Evolutionary conservation across 2,329 filamentous ascomycete genomes (phyloP), one percentile per base, ranked within the genome.

Genomic region (Raffaelea arxii): DNA sequence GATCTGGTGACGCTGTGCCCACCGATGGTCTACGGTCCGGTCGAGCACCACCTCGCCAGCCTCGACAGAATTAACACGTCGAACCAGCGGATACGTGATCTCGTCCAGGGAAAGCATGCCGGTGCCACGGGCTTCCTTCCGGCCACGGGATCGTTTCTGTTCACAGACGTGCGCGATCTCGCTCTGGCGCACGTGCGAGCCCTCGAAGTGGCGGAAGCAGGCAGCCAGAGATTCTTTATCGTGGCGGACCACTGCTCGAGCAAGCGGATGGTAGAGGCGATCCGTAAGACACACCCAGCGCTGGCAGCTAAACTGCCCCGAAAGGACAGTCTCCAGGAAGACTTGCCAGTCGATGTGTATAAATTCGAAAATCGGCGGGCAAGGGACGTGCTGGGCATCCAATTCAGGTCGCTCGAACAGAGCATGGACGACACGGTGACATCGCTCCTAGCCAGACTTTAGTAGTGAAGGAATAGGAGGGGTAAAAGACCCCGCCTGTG

Each of bases 41-140:
- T 83, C 7, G 73, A 80, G 43, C 74, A 82, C 54, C 78, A 80
- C 53, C 69, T 88, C 3, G 74, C 79, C 50, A 72, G 67, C 21
- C 68, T 85, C 1, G 73, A 78, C n/a, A 66, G 66, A 2, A 66
- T 89, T 51, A 90, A 89, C 65, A 85, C 82, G 1, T 86, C 82
- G 14, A 89, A 88, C 59, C 72, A 80, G 54, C 75, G 80, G 19
- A 72, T 87, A 46, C 67, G 76, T 9, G 72, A 82, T 50, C 64
- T 85, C 44, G 70, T 82, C n/a, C 72, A 70, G 6, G 84, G 84
- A 1, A 73, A 68, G 59, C 80, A 77, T 53, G 65, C 74, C 3
- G 67, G 70, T 25, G 69, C 77, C 52, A 65, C 74, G 2, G 67
- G 70, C 23, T 70, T 84, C 10, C 68, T 74, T 0, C 69, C 77